Evolutionary conservation across 495 filamentous ascomycete genomes (phyloP).

Genomic region (Hypoxylon fuscum): DNA sequence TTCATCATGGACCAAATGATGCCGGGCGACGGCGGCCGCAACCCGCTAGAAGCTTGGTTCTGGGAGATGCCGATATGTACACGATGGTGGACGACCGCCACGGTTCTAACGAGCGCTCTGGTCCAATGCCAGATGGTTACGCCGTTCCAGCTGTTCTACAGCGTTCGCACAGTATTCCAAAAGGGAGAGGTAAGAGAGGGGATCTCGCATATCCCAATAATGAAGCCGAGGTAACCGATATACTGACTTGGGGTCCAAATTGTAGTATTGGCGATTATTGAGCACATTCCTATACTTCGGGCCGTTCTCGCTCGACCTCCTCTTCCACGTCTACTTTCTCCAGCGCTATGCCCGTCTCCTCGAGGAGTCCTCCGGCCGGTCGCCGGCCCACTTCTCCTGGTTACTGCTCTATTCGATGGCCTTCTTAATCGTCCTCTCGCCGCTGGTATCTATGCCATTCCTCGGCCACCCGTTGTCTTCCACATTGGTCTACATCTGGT

Average conservation of each 20-base stretch:
- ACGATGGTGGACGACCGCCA: conserved; percentile 94
- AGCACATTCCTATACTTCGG: conserved; percentile 98
- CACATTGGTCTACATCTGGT: conserved; percentile 98
- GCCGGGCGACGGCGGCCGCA: conserved; percentile 71
- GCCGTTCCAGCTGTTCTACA: conserved; percentile 96
- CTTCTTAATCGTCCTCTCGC: conserved; percentile 80
- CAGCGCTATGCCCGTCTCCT: conserved; percentile 95
- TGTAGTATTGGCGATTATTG: conserved; percentile 91
- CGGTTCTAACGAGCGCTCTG: conserved; percentile 84
- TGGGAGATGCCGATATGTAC: conserved; percentile 97
- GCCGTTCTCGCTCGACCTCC: conserved; percentile 88
- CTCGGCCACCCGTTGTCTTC: conserved; percentile 89
- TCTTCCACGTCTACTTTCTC: conserved; percentile 99
- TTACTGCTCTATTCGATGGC: conserved; percentile 83
- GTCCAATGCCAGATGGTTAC: conserved; percentile 92
- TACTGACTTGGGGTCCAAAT: conserved; percentile 15
- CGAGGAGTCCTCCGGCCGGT: conserved; percentile 90
- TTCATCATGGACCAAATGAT: conserved; percentile 70
- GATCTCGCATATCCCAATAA: neutral
- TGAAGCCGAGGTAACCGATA: conserved; percentile 1
- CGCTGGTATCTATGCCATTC: conserved; percentile 87
- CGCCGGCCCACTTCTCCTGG: conserved; percentile 94
- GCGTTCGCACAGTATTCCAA: conserved; percentile 87
- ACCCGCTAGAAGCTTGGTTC: conserved; percentile 96
- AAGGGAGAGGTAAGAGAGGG: conserved; percentile 77